Conservation (phyloP, 1,284 basidiomycete species). For the Trichosporon sp. region DNA sequence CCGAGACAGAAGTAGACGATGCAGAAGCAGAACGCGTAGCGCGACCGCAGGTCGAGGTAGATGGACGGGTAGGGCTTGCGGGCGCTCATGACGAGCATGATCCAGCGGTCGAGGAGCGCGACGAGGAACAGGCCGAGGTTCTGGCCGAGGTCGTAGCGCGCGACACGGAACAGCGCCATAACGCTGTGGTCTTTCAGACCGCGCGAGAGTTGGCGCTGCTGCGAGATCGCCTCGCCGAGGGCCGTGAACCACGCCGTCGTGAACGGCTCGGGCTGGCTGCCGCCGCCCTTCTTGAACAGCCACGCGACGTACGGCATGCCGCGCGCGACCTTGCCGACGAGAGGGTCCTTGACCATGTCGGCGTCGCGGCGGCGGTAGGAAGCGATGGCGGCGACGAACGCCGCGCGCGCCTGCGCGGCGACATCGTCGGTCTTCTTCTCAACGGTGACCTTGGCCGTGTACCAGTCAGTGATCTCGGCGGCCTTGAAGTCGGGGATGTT, state of each 20-base stretch:
- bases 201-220: conserved; percentile 11
- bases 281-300: conserved; percentile 12
- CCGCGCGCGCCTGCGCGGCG: background rate
- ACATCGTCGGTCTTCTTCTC: conserved; percentile 8
- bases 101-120: conserved; percentile 18
- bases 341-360: conserved; percentile 2
- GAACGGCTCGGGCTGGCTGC: conserved; percentile 6
- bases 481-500: conserved; percentile 11
- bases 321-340: conserved; percentile 8
- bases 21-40: conserved; percentile 19
- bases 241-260: conserved; percentile 12
- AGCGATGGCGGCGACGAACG: conserved; percentile 5
- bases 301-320: conserved; percentile 11
- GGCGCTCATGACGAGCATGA: conserved; percentile 13
- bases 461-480: conserved; percentile 10
- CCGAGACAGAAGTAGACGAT: conserved; percentile 16
- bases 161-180: conserved; percentile 11
- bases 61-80: conserved; percentile 10
- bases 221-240: conserved; percentile 6
- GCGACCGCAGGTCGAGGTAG: conserved; percentile 10
- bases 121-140: conserved; percentile 16
- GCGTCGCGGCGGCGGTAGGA: background rate
- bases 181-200: conserved; percentile 18
- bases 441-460: background rate
- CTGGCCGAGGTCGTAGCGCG: conserved; percentile 11